Percentiles rank a stretch among this genome's conserved stretches.
Conservation (phyloP, 1,284 basidiomycete species). For the Abortiporus biennis region DNA sequence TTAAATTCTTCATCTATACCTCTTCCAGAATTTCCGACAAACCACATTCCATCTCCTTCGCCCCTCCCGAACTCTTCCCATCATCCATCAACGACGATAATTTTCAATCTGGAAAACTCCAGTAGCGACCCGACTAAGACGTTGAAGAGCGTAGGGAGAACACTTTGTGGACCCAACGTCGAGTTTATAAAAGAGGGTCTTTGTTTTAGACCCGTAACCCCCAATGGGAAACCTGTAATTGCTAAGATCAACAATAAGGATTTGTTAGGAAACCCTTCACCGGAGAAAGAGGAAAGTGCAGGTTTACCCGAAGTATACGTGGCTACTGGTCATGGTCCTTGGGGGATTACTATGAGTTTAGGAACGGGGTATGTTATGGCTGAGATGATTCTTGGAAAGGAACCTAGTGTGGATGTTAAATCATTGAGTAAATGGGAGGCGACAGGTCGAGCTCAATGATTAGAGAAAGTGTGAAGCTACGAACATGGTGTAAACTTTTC, state of each 20-base stretch:
- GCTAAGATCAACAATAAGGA: conserved; percentile 21
- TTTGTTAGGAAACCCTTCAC: conserved; percentile 20
- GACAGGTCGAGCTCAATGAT: too few species aligned
- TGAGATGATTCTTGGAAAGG: conserved; percentile 26
- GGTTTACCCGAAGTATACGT: conserved; percentile 28
- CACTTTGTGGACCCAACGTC: conserved; percentile 14
- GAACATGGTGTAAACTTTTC: too few species aligned
- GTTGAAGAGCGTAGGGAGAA: conserved; percentile 19
- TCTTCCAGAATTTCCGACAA: too few species aligned
- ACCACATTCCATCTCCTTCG: conserved; percentile 12
- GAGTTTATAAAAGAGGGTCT: conserved; percentile 13
- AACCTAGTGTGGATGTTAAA: conserved; percentile 26
- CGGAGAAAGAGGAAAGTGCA: conserved; percentile 16
- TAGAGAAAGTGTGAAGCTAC: too few species aligned
- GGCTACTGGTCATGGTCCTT: conserved; percentile 30
- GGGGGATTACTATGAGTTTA: conserved; percentile 31
- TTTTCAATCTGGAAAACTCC: conserved; percentile 2
- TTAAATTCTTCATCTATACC: conserved; percentile 24
- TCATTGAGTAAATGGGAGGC: conserved; percentile 22
- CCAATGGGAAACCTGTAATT: conserved; percentile 26
- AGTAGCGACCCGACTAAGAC: conserved; percentile 15
- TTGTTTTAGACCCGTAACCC: conserved; percentile 30
- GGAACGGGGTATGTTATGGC: conserved; percentile 28
- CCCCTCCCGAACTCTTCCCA: conserved; percentile 6
- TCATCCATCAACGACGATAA: not conserved